Percentiles rank a stretch among this genome's conserved stretches.
Conservation (phyloP, 73 alveolate species). For the Paramecium octaurelia region DNA sequence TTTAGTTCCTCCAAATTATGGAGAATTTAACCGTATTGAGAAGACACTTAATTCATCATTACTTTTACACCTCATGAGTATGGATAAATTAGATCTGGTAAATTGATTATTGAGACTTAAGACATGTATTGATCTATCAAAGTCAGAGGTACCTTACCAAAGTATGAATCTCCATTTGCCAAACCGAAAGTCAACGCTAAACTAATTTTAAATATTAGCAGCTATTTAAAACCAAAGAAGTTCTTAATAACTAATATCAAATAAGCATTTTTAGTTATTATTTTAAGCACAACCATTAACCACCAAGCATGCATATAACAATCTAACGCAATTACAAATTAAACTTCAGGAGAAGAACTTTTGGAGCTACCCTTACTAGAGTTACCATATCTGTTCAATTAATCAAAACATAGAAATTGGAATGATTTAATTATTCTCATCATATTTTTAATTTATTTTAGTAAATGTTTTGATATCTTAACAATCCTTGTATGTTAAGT, state of each 20-base stretch:
- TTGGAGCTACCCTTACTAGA: not conserved
- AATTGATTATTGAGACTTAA: slow-evolving; percentile 93
- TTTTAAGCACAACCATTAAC: not conserved
- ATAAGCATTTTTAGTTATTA: not conserved
- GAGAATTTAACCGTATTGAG: slow-evolving; percentile 91
- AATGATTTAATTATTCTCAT: not conserved
- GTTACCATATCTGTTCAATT: not conserved
- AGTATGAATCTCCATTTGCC: slow-evolving; percentile 90
- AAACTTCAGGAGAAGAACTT: slow-evolving; percentile 1
- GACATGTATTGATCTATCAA: slow-evolving; percentile 96
- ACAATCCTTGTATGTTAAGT: too few relatives aligned
- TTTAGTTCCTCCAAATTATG: slow-evolving; percentile 90
- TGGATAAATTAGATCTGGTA: slow-evolving; percentile 95
- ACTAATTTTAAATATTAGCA: not conserved
- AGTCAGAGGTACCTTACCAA: slow-evolving; percentile 95
- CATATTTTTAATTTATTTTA: too few relatives aligned
- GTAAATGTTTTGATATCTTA: too few relatives aligned
- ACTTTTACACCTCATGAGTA: slow-evolving; percentile 96
- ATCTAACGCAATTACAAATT: slow-evolving; percentile 14
- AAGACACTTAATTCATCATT: slow-evolving; percentile 92
- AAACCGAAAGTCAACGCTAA: not conserved
- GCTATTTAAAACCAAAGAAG: slow-evolving; percentile 9
- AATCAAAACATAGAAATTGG: not conserved
- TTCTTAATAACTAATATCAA: not conserved
- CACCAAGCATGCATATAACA: not conserved